Percentiles rank a stretch among this genome's conserved stretches.
Conservation (phyloP, 257 asterid genomes). For the Ligustrum vulgare region DNA sequence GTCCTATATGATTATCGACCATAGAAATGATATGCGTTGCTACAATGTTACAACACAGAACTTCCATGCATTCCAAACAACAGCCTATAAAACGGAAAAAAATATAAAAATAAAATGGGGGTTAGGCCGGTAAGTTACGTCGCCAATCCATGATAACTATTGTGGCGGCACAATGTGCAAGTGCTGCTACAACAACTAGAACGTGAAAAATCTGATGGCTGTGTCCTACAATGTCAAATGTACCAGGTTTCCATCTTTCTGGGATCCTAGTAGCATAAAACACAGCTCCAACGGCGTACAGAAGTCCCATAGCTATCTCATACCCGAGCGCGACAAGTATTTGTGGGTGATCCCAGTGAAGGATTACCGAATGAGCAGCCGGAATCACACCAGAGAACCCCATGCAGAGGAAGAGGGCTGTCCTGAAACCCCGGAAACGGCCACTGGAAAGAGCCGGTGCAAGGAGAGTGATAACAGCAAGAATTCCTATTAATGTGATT, state of each 20-base stretch:
- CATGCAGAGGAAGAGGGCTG: constrained; percentile 72
- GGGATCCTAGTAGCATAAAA: constrained; percentile 78
- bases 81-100: not conserved
- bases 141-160: constrained; percentile 83
- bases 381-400: constrained; percentile 88
- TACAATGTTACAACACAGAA: not conserved
- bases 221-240: constrained; percentile 81
- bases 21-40: no score
- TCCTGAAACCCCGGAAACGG: constrained; percentile 68
- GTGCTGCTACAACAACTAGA: constrained; percentile 78
- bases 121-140: constrained; percentile 35
- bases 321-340: constrained; percentile 56
- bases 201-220: constrained; percentile 94
- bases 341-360: constrained; percentile 55
- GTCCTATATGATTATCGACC: no score
- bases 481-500: constrained; percentile 54
- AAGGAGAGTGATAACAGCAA: constrained; percentile 59
- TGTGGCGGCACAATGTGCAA: constrained; percentile 72
- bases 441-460: constrained; percentile 63
- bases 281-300: constrained; percentile 66
- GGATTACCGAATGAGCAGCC: constrained; percentile 66
- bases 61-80: not conserved
- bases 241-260: constrained; percentile 87
- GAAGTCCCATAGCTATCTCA: constrained; percentile 72
- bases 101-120: not conserved